Evolutionary conservation across 306 rosid species (phyloP).

Genomic region (Dryas alaskensis): DNA sequence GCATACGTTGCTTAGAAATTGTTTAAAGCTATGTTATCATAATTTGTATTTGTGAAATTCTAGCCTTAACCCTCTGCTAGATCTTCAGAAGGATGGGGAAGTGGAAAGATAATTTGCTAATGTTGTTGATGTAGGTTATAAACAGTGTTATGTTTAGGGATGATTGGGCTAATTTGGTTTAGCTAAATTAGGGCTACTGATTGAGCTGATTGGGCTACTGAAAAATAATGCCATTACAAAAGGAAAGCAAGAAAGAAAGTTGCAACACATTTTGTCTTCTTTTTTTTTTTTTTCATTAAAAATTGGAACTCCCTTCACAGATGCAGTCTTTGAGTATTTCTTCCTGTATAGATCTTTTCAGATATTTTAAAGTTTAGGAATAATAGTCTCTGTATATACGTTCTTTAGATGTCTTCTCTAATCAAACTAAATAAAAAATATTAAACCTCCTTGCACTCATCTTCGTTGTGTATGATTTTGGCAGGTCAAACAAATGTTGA

Average conservation of each 20-base stretch:
- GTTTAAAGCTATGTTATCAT: neutral
- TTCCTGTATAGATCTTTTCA: neutral
- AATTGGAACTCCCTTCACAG: neutral
- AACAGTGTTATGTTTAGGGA: no score
- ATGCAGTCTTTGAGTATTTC: neutral
- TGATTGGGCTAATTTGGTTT: no score
- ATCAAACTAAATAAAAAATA: neutral
- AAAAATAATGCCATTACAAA: neutral
- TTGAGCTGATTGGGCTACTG: neutral
- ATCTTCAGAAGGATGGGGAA: neutral
- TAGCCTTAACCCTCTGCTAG: neutral
- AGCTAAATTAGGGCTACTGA: no score
- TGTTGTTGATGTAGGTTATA: no score
- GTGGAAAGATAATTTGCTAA: neutral
- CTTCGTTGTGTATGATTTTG: constrained; percentile 9
- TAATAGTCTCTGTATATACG: neutral
- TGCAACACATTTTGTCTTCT: neutral
- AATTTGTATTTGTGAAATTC: neutral
- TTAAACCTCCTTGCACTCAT: neutral
- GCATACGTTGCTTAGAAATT: neutral
- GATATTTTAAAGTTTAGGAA: neutral
- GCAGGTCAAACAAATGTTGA: constrained; percentile 88
- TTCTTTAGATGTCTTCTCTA: neutral
- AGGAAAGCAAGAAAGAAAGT: neutral
- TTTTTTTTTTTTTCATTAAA: neutral